A percentile compares a stretch with the other conserved stretches of the same genome.
These are phyloP conservation scores for Vaccinium myrtillus DNA, from an alignment of 148 eudicot species.

Conservation along the genomic window DNA sequence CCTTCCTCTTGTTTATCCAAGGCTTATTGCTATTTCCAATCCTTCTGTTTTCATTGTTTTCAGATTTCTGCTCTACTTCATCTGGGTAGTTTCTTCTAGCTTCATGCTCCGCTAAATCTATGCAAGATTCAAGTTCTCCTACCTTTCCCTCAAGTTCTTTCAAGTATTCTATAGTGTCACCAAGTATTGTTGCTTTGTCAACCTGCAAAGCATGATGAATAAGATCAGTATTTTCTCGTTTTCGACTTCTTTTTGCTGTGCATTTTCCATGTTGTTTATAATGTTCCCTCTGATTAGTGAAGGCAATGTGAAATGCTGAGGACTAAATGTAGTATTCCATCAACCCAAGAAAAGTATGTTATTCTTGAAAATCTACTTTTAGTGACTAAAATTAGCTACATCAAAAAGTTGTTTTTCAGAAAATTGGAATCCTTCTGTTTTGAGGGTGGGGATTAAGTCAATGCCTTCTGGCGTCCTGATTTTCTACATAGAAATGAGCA, in stretches of 20 bases:
- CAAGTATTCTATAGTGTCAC: conserved; percentile 36
- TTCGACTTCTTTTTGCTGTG: background rate
- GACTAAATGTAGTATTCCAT: background rate
- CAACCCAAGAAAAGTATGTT: background rate
- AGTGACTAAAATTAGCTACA: background rate
- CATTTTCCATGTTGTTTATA: background rate
- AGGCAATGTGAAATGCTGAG: background rate
- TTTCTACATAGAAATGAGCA: background rate
- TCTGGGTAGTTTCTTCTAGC: conserved; percentile 22
- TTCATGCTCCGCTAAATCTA: conserved; percentile 33
- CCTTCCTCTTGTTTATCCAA: conserved; percentile 44
- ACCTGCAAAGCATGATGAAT: conserved; percentile 29
- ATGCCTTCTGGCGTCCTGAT: background rate
- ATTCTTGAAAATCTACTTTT: background rate
- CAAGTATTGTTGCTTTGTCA: conserved; percentile 38
- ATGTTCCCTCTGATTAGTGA: background rate
- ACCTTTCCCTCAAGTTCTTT: conserved; percentile 49
- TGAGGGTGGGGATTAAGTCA: background rate
- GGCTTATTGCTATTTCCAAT: conserved; percentile 22
- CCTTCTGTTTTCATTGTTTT: conserved; percentile 27
- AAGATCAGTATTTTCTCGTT: background rate
- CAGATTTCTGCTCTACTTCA: conserved; percentile 36
- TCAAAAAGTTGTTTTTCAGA: background rate
- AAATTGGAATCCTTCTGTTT: background rate
- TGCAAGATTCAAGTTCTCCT: conserved; percentile 42